Base-by-base conservation (phyloP, 2,329 filamentous ascomycete genomes). In the Pseudonectria buxi region DNA sequence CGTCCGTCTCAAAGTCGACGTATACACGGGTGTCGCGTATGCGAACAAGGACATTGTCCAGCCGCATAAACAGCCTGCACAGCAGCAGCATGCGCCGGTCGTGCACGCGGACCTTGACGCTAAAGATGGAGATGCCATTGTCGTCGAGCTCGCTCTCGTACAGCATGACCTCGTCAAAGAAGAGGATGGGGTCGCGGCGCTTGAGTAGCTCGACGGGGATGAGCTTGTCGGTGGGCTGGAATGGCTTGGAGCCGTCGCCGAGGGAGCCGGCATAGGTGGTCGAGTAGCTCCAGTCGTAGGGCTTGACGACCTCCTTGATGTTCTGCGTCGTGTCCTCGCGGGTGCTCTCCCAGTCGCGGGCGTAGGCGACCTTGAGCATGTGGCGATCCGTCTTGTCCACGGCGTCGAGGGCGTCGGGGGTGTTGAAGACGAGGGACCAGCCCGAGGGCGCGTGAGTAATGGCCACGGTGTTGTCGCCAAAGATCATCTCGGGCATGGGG, bases 71-170 rank as follows among this genome's bases (percentile, higher is more conserved):
- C 57, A 95, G 81, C 15, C 92, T 75, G 47, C 78, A 79, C 4
- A 98, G 74, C 41, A 98, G 69, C 36, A 98, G 72, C 64, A 98
- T 79, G 36, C 92, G 74, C 51, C 82, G 78, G 36, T 89, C 86
- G 81, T 96, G 95, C 37, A 96, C 90, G 40, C 92, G 75, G 33
- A 96, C 69, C 69, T 98, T 98, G 63, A 84, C 87, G 43, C 82
- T 94, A 39, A 94, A 71, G 57, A 95, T 74, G 22, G 87, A 86
- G 50, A 96, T 92, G 42, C 92, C 92, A 56, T 98, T 98, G 62
- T 98, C 92, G 41, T 95, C 92, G 30, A 98, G 76, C 68, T 98
- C 92, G 64, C 94, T 94, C 67, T 98, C 92, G 60, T 94, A 98
- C 31, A 98, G 73, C 51, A 95, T 80, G 26, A 98, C 87, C 52